Evolutionary conservation across 352 stramenopile genomes (phyloP).

Genomic region (Halophytophthora polymorphica): DNA sequence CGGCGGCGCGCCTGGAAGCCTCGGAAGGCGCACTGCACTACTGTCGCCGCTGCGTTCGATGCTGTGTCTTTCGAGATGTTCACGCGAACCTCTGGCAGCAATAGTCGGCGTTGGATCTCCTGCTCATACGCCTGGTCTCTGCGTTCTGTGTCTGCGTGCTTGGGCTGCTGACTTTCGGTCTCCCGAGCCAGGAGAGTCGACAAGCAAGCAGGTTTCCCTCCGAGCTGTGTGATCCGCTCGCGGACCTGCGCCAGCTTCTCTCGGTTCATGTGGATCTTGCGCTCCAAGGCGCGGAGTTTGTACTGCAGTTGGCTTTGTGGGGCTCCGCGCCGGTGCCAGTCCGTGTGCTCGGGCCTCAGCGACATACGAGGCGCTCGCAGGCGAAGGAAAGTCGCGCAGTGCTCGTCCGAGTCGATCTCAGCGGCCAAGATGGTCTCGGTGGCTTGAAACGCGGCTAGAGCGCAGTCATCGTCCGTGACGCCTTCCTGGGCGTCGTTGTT

Average conservation of each 20-base stretch:
- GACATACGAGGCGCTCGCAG: slow-evolving; percentile 11
- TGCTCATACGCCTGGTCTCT: neutral
- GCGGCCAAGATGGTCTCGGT: slow-evolving; percentile 34
- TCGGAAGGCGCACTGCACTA: slow-evolving; percentile 31
- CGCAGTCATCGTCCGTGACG: slow-evolving; percentile 9
- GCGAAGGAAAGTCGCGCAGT: slow-evolving; percentile 28
- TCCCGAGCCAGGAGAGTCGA: neutral
- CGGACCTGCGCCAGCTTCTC: slow-evolving; percentile 34
- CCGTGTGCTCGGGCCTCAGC: neutral
- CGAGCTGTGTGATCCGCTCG: slow-evolving; percentile 24
- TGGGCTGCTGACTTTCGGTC: neutral
- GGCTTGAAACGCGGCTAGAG: slow-evolving; percentile 27
- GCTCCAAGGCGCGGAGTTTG: slow-evolving; percentile 26
- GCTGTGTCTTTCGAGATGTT: neutral
- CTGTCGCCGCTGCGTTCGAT: slow-evolving; percentile 2
- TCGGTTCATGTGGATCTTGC: slow-evolving; percentile 38
- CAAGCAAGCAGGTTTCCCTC: slow-evolving; percentile 6
- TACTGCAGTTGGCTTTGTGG: slow-evolving; percentile 18
- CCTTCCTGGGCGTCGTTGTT: slow-evolving; percentile 6
- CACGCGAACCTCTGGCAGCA: neutral
- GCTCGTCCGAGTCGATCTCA: slow-evolving; percentile 39
- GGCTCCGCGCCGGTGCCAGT: neutral
- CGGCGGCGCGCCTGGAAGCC: slow-evolving; percentile 18
- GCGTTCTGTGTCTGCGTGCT: neutral
- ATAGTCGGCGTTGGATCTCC: neutral